Conservation (phyloP, 202 grass and related monocot genomes). For the Elaeis oleifera region DNA sequence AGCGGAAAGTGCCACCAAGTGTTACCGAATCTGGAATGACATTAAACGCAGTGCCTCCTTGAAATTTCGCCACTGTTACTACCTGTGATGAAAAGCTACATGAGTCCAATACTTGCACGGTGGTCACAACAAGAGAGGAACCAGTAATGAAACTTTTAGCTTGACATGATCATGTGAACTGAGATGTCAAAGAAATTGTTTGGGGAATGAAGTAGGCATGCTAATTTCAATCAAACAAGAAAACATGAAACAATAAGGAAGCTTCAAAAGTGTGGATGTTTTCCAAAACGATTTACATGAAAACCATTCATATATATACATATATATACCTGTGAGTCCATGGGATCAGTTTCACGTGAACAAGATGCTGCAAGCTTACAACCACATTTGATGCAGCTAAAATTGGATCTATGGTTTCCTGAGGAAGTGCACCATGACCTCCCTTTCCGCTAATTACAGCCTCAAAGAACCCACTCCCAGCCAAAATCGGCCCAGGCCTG, state of each 20-base stretch:
- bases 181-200: no score
- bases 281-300: no score
- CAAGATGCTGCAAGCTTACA: slow-evolving; percentile 54
- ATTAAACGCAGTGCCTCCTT: slow-evolving; percentile 87
- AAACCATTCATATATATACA: no score
- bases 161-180: no score
- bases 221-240: no score
- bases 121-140: no score
- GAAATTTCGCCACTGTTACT: slow-evolving; percentile 83
- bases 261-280: no score
- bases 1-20: slow-evolving; percentile 81
- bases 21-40: slow-evolving; percentile 92
- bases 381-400: slow-evolving; percentile 49
- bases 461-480: slow-evolving; percentile 61
- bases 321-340: slow-evolving; percentile 35
- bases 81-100: slow-evolving; percentile 37
- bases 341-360: slow-evolving; percentile 61
- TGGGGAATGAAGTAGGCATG: no score
- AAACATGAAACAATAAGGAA: no score
- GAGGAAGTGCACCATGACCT: slow-evolving; percentile 47
- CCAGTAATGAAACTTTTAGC: no score
- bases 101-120: no score
- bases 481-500: slow-evolving; percentile 37
- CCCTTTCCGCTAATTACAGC: slow-evolving; percentile 57
- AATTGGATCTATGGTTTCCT: slow-evolving; percentile 46